Base-by-base conservation (phyloP, 2,329 filamentous ascomycete genomes). In the Venturia oleaginea region DNA sequence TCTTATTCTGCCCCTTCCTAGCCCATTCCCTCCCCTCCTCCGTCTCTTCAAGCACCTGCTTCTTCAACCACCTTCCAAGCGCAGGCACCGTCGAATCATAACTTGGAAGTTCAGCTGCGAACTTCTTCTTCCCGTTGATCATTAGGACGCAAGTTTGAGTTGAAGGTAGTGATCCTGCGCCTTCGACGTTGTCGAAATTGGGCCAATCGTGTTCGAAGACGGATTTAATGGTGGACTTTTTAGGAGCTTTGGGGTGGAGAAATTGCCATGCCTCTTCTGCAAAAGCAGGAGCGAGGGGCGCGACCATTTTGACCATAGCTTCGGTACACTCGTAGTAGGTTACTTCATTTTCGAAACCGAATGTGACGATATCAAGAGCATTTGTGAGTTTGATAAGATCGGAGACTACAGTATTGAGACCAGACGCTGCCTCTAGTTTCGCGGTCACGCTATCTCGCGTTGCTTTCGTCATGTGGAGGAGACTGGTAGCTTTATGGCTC, bases 371-470 rank as follows among this genome's bases (percentile, higher is more conserved):
- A 2, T 59, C 62, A 19, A 11, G 59, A 63, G 79, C 75, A 72
- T 96, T 96, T 4, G 90, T 92, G 19, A 96, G 80, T 51, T 84
- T 85, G 82, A 91, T 96, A 17, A 96, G 80, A 70, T 93, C 88
- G 1, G 90, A 94, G 22, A 96, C 83, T 10, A 90, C 82, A 0
- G 91, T 95, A 76, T 96, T 96, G 63, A 96, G 80, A 0, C 88
- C 82, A 72, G 92, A 89, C 0, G 91, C 86, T 61, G 84, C 82
- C 27, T 86, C 81, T 70, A 92, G 87, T 2, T 89, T 87, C 6
- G 80, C 77, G 0, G 86, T 89, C 64, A 92, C 84, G 7, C 83
- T 87, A 3, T 75, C 72, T 64, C 94, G 87, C 4, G 86, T 87
- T 57, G 80, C 77, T 71, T 95, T 89, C 0, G 87, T 83, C 15